Conservation (phyloP, 2,329 filamentous ascomycete genomes). For the Laburnicola sp. region DNA sequence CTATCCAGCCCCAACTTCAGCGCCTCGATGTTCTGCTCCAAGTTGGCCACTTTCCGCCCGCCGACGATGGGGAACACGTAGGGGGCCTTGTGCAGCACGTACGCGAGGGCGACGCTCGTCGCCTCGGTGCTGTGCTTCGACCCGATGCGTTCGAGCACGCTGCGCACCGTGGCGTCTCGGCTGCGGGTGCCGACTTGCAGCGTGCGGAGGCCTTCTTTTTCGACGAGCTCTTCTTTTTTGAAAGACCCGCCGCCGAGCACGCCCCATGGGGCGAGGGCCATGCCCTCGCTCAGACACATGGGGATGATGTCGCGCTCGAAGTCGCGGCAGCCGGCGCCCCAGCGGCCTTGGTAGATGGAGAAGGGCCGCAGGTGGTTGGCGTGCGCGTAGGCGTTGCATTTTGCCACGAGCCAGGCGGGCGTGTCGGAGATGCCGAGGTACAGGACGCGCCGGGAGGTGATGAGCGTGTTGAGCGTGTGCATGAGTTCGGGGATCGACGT, state of each 20-base stretch:
- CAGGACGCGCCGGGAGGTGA: conserved; percentile 48
- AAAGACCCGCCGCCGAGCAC: conserved; percentile 48
- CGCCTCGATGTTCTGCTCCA: conserved; percentile 71
- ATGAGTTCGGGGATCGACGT: conserved; percentile 51
- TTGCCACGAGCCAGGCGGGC: conserved; percentile 46
- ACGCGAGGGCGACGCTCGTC: conserved; percentile 68
- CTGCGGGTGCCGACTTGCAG: conserved; percentile 49
- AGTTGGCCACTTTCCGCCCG: conserved; percentile 68
- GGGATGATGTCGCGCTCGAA: conserved; percentile 53
- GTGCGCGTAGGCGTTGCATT: conserved; percentile 43
- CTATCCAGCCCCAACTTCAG: conserved; percentile 62
- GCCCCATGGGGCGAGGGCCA: conserved; percentile 60
- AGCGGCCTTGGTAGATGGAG: conserved; percentile 48
- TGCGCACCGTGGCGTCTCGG: conserved; percentile 57
- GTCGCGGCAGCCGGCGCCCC: conserved; percentile 48
- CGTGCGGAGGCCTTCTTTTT: conserved; percentile 50
- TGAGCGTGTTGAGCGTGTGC: conserved; percentile 48
- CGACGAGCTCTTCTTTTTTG: conserved; percentile 37
- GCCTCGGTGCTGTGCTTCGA: conserved; percentile 59
- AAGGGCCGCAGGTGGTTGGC: conserved; percentile 47
- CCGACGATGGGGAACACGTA: conserved; percentile 76
- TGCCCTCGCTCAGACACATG: conserved; percentile 49
- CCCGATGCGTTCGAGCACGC: conserved; percentile 63
- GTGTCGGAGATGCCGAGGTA: conserved; percentile 52
- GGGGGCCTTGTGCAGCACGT: conserved; percentile 71